These are phyloP conservation scores for Globisporangium solare DNA, from an alignment of 352 stramenopile species.

Conservation along the genomic window DNA sequence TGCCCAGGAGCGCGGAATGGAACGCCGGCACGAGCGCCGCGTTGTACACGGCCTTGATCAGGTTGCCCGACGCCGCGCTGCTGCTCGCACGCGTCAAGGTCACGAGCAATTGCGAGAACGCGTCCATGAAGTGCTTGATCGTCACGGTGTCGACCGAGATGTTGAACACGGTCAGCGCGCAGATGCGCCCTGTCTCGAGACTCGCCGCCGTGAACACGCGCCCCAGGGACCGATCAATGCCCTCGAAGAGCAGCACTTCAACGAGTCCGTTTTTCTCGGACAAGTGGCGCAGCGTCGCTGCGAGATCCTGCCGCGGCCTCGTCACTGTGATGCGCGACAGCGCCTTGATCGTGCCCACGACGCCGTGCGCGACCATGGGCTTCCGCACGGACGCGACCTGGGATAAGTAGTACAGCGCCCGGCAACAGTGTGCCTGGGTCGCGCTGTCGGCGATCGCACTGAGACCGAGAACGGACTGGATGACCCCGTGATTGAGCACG, in stretches of 20 bases:
- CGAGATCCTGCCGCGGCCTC: constrained; percentile 47
- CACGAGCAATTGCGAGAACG: constrained; percentile 55
- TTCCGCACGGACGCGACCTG: constrained; percentile 35
- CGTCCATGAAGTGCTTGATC: constrained; percentile 64
- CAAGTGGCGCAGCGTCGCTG: constrained; percentile 61
- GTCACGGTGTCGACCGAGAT: constrained; percentile 49
- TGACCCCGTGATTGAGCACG: constrained; percentile 61
- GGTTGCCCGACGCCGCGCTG: constrained; percentile 24
- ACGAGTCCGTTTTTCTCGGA: constrained; percentile 51
- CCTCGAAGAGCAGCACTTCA: constrained; percentile 63
- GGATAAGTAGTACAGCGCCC: constrained; percentile 62
- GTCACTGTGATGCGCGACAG: constrained; percentile 31
- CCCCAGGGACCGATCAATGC: constrained; percentile 55
- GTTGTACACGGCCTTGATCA: constrained; percentile 77
- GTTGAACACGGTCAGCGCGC: constrained; percentile 63
- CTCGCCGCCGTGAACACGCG: constrained; percentile 39
- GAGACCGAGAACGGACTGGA: constrained; percentile 51
- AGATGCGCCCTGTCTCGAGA: constrained; percentile 66
- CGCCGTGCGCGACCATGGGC: constrained; percentile 43
- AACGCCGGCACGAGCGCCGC: constrained; percentile 48
- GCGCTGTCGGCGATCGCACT: constrained; percentile 35
- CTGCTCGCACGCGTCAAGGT: constrained; percentile 15
- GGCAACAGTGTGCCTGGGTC: constrained; percentile 63
- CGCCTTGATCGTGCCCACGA: constrained; percentile 40
- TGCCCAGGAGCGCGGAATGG: constrained; percentile 47